These are phyloP conservation scores for Penicillium canescens DNA, from an alignment of 495 filamentous ascomycete genomes.

Conservation along the genomic window DNA sequence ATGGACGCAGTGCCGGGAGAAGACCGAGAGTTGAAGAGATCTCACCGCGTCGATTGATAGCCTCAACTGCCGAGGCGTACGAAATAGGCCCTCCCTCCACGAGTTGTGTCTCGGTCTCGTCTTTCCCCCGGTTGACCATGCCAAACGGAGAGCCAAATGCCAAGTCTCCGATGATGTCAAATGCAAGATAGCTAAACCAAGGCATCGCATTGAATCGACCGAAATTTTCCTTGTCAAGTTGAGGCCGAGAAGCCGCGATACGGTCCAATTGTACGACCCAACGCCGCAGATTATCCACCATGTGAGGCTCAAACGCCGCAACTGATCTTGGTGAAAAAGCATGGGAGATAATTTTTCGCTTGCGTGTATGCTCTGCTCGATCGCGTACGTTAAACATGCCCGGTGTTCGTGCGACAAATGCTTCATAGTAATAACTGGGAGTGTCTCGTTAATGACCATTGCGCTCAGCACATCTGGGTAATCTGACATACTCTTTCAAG, in stretches of 20 bases:
- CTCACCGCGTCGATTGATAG: constrained; percentile 41
- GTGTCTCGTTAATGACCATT: background rate
- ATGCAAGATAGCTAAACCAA: constrained; percentile 89
- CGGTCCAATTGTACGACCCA: constrained; percentile 68
- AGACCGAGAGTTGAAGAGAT: constrained; percentile 38
- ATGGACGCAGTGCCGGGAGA: constrained; percentile 34
- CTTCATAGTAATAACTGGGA: constrained; percentile 72
- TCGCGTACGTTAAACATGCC: constrained; percentile 81
- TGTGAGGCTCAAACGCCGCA: constrained; percentile 75
- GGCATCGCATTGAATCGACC: constrained; percentile 66
- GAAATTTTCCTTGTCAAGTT: constrained; percentile 26
- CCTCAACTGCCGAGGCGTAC: constrained; percentile 37
- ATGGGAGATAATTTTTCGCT: constrained; percentile 77
- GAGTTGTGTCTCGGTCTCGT: constrained; percentile 48
- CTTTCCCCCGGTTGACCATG: constrained; percentile 40
- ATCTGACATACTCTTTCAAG: constrained; percentile 53
- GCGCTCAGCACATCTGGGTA: background rate
- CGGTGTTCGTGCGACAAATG: constrained; percentile 74
- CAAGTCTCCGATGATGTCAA: constrained; percentile 45
- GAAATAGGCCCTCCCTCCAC: constrained; percentile 23
- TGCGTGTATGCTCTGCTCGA: constrained; percentile 73
- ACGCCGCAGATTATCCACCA: constrained; percentile 66
- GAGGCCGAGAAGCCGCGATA: constrained; percentile 27
- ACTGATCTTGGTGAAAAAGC: constrained; percentile 75
- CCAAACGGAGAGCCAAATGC: constrained; percentile 44